Evolutionary conservation across 116 monocot genomes (phyloP).

Genomic region (Phalaenopsis hybrid): DNA sequence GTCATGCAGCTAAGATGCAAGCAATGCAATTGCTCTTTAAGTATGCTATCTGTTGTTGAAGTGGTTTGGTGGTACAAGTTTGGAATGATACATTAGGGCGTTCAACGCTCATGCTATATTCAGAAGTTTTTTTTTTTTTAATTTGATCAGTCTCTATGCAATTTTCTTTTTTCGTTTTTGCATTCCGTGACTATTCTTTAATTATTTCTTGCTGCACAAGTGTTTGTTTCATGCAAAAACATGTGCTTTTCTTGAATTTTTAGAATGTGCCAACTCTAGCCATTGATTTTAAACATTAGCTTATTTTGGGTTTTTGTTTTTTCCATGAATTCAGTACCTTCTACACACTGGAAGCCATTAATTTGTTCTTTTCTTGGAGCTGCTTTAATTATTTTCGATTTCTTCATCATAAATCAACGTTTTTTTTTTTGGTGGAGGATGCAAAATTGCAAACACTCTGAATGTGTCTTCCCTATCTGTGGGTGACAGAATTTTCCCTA

Average conservation of each 20-base stretch:
- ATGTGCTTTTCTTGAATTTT: background rate
- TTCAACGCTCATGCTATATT: background rate
- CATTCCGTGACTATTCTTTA: background rate
- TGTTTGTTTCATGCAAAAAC: background rate
- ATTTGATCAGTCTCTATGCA: background rate
- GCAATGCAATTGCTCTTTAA: background rate
- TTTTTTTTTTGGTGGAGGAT: conserved; percentile 2
- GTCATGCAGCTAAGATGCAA: background rate
- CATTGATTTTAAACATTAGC: background rate
- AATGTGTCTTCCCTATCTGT: background rate
- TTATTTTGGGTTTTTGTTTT: background rate
- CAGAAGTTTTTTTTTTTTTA: background rate
- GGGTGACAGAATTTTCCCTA: background rate
- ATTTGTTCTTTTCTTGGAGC: background rate
- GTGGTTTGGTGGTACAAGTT: background rate
- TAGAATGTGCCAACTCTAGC: background rate
- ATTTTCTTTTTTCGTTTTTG: background rate
- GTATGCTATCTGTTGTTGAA: background rate
- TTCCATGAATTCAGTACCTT: background rate
- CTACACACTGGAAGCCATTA: background rate
- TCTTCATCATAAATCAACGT: background rate
- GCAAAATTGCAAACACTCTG: background rate
- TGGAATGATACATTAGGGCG: background rate
- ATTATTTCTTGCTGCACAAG: background rate
- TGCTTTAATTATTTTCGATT: background rate